Conservation (phyloP, 371 early-diverging fungal species). For the Enterocytospora artemiae region DNA sequence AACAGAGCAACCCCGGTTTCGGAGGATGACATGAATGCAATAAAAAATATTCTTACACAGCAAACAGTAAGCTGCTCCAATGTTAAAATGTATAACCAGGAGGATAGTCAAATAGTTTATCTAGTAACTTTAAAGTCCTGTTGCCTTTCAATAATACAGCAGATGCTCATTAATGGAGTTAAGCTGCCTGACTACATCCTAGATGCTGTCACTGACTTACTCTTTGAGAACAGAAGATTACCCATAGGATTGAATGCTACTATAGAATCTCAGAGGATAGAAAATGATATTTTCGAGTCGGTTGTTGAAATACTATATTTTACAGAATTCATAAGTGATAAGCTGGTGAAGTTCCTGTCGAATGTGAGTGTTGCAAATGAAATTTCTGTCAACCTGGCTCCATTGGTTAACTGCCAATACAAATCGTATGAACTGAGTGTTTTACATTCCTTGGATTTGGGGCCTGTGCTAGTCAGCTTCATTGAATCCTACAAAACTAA, state of each 20-base stretch:
- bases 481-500: conserved; percentile 32
- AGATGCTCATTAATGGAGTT: conserved; percentile 21
- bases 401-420: conserved; percentile 11
- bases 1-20: too few species aligned
- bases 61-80: too few species aligned
- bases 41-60: too few species aligned
- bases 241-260: conserved; percentile 7
- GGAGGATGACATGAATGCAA: too few species aligned
- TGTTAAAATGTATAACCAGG: too few species aligned
- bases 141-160: conserved; percentile 17
- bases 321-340: conserved; percentile 18
- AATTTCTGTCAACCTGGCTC: conserved; percentile 34
- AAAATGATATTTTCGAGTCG: conserved; percentile 19
- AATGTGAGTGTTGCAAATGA: conserved; percentile 36
- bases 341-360: conserved; percentile 15
- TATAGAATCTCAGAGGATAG: conserved; percentile 28
- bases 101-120: conserved; percentile 26
- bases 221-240: conserved; percentile 2
- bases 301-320: conserved; percentile 38
- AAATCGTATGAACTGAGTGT: conserved; percentile 44
- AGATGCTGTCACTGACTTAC: conserved; percentile 14
- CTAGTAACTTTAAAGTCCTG: conserved; percentile 33
- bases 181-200: conserved; percentile 4
- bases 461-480: conserved; percentile 35
- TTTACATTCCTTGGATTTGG: conserved; percentile 14